A percentile compares a stretch with the other conserved stretches of the same genome.
Conservation (phyloP, 139 green algal species). For the Coelastrella sp. region DNA sequence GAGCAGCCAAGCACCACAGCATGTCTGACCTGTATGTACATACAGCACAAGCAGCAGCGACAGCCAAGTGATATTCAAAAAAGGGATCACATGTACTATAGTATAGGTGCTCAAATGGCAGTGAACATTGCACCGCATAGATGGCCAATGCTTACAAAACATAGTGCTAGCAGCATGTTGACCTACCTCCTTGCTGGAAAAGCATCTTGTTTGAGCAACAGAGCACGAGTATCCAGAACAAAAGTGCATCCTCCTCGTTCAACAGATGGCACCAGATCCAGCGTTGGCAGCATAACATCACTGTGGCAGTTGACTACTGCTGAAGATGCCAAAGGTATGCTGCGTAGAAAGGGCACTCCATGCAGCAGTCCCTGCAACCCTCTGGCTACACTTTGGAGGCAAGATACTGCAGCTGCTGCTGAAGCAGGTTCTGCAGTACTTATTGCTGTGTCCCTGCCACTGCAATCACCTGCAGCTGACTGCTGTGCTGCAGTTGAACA, state of each 20-base stretch:
- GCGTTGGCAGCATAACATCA: too few species aligned
- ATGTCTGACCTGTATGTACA: constrained; percentile 45
- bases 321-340: background rate
- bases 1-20: constrained; percentile 39
- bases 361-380: constrained; percentile 2
- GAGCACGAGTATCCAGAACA: background rate
- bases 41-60: background rate
- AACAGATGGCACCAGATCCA: background rate
- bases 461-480: background rate
- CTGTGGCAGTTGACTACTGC: background rate
- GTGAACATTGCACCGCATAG: too few species aligned
- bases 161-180: background rate
- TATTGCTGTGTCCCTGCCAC: too few species aligned
- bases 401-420: background rate
- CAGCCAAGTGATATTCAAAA: too few species aligned
- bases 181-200: background rate
- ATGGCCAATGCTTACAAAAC: too few species aligned
- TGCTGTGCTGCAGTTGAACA: background rate
- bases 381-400: background rate
- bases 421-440: too few species aligned
- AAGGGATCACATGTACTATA: too few species aligned
- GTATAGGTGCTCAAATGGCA: too few species aligned
- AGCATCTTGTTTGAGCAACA: constrained; percentile 38
- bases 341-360: constrained; percentile 45
- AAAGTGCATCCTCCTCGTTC: constrained; percentile 46